Base-by-base conservation (phyloP, 1,284 basidiomycete genomes). In the Xanthoconium separans region DNA sequence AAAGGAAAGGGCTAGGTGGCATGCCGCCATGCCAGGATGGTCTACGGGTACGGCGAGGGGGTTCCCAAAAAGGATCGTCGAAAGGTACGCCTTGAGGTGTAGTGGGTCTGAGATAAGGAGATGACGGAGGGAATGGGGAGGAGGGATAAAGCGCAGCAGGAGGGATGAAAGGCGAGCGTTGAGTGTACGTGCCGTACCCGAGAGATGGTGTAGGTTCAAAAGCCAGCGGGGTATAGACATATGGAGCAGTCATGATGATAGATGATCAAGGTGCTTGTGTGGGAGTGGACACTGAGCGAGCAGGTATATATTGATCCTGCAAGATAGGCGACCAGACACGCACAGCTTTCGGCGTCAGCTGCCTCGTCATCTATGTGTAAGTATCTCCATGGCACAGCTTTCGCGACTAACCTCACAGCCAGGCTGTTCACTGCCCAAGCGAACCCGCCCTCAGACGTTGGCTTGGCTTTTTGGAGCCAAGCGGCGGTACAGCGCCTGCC, bases 141-240 rank as follows among this genome's bases (percentile, higher is more conserved):
- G 73, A 65, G 3, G 62, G 68, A 47, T 65, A 76, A 3, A 75
- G 60, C 0, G 68, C 27, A 11, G 66, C 60, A 34, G 70, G 69
- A 2, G 77, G 75, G 40, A 77, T 71, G 59, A 76, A 79, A 2
- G 77, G 78, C 1, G 75, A 72, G 16, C 68, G 70, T 31, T 65
- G 58, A n/a, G 60, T 59, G 50, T 68, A 69, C 0, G 62, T 0
- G n/a, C 68, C 58, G 22, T 65, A 65, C 22, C 64, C 59, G 55
- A 69, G 66, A 51, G 55, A 62, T 0, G 70, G 68, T 13, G 73
- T 64, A 31, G 65, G 63, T 50, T 71, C 59, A 44, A 59, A 71
- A 22, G 68, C 30, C 10, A 53, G 37, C 43, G 74, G 74, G 1
- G 66, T 68, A 45, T 73, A 79, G 31, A 75, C 58, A 58, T 69